Evolutionary conservation across 768 basidiomycete species (phyloP).

Genomic region (Cystobasidium tubakii): DNA sequence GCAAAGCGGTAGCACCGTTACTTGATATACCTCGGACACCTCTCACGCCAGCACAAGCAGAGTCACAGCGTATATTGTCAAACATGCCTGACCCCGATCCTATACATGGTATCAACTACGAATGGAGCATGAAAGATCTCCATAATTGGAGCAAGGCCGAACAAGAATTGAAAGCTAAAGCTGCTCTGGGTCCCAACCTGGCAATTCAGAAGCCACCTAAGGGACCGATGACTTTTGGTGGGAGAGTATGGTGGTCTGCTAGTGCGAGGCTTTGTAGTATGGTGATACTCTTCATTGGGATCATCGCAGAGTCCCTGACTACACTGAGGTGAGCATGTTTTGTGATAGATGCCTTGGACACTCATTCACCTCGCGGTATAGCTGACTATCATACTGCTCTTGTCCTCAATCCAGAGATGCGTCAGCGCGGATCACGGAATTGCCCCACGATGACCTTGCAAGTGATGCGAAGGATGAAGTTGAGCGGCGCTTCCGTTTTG

Average conservation of each 20-base stretch:
- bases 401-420: conserved; percentile 16
- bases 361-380: too few relatives aligned
- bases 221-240: conserved; percentile 16
- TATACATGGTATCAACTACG: conserved; percentile 6
- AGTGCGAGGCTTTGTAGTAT: not conserved
- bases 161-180: not conserved
- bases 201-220: not conserved
- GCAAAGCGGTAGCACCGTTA: not conserved
- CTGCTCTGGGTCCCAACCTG: not conserved
- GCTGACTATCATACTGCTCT: not conserved
- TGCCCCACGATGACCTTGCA: not conserved
- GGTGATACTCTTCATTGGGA: not conserved
- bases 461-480: not conserved
- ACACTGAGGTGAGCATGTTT: conserved; percentile 11
- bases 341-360: too few relatives aligned
- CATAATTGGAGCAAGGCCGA: not conserved
- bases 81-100: conserved; percentile 5
- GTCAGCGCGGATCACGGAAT: not conserved
- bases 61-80: not conserved
- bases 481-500: not conserved
- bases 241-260: conserved; percentile 25
- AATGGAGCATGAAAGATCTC: conserved; percentile 12
- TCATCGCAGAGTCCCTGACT: conserved; percentile 1
- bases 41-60: not conserved
- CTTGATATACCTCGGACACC: not conserved